Conservation (phyloP, 495 filamentous ascomycete species). For the Penicillium cosmopolitanum region DNA sequence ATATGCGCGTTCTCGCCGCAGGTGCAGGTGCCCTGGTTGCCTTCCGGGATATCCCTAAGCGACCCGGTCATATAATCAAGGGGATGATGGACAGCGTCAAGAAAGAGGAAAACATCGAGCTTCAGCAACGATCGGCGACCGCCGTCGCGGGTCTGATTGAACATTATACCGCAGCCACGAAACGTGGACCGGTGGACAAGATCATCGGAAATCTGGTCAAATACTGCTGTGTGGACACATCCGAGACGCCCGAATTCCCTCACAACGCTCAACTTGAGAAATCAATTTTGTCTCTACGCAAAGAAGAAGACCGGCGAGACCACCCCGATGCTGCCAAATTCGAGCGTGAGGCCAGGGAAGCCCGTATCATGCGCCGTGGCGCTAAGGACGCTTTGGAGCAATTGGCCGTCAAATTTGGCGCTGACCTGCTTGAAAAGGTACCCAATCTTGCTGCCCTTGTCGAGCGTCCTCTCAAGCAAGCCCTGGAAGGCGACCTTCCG, state of each 20-base stretch:
- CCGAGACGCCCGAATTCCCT: constrained; percentile 93
- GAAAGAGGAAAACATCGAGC: constrained; percentile 85
- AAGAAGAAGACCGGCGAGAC: constrained; percentile 95
- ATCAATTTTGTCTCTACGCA: constrained; percentile 86
- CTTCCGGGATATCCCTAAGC: constrained; percentile 85
- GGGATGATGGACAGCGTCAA: constrained; percentile 98
- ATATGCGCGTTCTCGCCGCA: constrained; percentile 84
- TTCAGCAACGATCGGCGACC: constrained; percentile 84
- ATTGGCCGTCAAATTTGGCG: constrained; percentile 75
- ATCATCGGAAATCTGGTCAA: constrained; percentile 92
- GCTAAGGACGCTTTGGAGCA: constrained; percentile 95
- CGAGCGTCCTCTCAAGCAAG: constrained; percentile 73
- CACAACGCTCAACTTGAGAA: constrained; percentile 73
- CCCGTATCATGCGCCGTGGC: constrained; percentile 85
- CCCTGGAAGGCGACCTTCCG: constrained; percentile 75
- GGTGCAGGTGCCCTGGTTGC: constrained; percentile 86
- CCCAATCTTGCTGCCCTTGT: constrained; percentile 81
- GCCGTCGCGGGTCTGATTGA: constrained; percentile 85
- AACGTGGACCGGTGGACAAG: constrained; percentile 85
- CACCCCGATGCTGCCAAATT: constrained; percentile 87
- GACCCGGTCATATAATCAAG: constrained; percentile 87
- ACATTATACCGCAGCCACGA: constrained; percentile 74
- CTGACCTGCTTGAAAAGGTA: constrained; percentile 72
- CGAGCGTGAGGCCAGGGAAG: constrained; percentile 81
- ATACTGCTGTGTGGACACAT: constrained; percentile 95